Conservation (phyloP, 1,139 yeast genomes). For the Blastobotrys niveus region DNA sequence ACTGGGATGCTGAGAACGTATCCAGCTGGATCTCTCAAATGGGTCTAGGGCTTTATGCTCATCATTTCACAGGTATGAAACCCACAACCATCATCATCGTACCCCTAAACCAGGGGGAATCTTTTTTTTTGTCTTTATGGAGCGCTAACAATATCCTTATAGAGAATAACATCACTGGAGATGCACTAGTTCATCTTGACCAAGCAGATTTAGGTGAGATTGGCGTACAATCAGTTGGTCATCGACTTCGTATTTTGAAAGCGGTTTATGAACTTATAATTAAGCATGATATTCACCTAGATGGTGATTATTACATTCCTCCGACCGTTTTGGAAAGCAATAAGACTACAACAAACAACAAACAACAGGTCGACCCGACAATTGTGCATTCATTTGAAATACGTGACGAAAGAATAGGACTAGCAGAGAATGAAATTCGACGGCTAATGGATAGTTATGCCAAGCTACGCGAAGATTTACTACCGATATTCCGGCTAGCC, state of each 20-base stretch:
- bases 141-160: conserved; percentile 1
- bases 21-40: conserved; percentile 27
- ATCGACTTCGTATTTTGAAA: conserved; percentile 36
- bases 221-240: conserved; percentile 39
- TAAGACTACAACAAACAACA: background rate
- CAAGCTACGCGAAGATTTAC: conserved; percentile 37
- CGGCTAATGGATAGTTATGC: conserved; percentile 32
- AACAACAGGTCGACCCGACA: conserved; percentile 8
- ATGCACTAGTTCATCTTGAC: conserved; percentile 37
- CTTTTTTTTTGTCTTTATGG: background rate
- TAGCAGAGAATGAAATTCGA: conserved; percentile 35
- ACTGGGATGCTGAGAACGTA: conserved; percentile 30
- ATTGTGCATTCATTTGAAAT: conserved; percentile 27
- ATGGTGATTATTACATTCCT: conserved; percentile 31
- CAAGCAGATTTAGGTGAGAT: conserved; percentile 38
- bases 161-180: conserved; percentile 39
- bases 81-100: too few species aligned
- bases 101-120: too few species aligned
- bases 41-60: conserved; percentile 28
- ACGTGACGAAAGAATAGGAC: conserved; percentile 34
- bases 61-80: conserved; percentile 19
- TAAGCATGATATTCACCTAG: conserved; percentile 29
- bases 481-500: conserved; percentile 37
- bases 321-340: conserved; percentile 23
- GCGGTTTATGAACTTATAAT: conserved; percentile 33